Evolutionary conservation across 2,329 filamentous ascomycete genomes (phyloP).

Genomic region (Alternaria sp.): DNA sequence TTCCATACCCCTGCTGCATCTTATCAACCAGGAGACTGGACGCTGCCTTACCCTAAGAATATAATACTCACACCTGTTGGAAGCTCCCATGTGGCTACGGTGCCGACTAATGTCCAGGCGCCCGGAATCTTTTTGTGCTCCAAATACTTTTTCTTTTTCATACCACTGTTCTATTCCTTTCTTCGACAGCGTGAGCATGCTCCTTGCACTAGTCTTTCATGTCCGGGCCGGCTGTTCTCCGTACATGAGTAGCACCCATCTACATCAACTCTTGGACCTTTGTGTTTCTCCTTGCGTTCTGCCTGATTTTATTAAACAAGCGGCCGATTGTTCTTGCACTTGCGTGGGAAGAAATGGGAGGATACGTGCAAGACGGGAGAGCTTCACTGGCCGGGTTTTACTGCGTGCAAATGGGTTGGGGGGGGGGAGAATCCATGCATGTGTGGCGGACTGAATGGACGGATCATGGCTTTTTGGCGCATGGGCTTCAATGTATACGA

Average conservation of each 20-base stretch:
- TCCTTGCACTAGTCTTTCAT: conserved; percentile 18
- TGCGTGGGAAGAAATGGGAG: conserved; percentile 8
- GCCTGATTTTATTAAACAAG: conserved; percentile 29
- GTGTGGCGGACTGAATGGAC: conserved; percentile 7
- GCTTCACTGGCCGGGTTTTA: conserved; percentile 26
- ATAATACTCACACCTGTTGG: conserved; percentile 47
- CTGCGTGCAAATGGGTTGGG: conserved; percentile 15
- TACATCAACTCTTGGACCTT: conserved; percentile 26
- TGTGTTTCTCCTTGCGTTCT: conserved; percentile 23
- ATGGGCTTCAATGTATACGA: conserved; percentile 19
- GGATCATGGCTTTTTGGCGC: conserved; percentile 14
- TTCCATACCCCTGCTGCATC: conserved; percentile 41
- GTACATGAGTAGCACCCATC: conserved; percentile 34
- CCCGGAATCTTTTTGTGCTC: conserved; percentile 43
- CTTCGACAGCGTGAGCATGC: conserved; percentile 30
- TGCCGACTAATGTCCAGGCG: conserved; percentile 44
- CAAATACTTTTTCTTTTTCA: conserved; percentile 40
- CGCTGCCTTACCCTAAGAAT: conserved; percentile 32
- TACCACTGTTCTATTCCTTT: conserved; percentile 45
- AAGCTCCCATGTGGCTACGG: conserved; percentile 36
- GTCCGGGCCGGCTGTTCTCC: conserved; percentile 42
- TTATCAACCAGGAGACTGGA: conserved; percentile 32
- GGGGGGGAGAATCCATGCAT: no score
- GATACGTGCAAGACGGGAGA: conserved; percentile 18
- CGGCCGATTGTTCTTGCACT: conserved; percentile 22